Conservation (phyloP, 192 early-diverging fungal genomes). For the Coemansia sp. region DNA sequence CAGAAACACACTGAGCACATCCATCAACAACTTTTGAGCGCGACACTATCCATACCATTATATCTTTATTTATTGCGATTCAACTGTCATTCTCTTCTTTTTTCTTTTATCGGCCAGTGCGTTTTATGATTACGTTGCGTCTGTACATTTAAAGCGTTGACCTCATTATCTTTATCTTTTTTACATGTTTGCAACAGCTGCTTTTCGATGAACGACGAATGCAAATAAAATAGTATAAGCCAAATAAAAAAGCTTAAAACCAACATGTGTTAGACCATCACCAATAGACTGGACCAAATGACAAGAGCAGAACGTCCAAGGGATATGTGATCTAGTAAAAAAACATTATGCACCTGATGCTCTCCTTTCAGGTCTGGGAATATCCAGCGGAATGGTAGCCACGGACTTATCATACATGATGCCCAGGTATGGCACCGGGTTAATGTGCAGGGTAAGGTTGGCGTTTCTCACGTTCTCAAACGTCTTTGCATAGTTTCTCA, state of each 20-base stretch:
- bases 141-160: neutral
- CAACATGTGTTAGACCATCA: too few relatives aligned
- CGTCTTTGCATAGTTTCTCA: slow-evolving; percentile 42
- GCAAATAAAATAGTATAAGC: slow-evolving; percentile 2
- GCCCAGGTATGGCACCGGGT: slow-evolving; percentile 54
- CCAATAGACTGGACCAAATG: too few relatives aligned
- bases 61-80: neutral
- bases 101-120: slow-evolving; percentile 3
- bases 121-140: neutral
- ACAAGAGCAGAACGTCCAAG: neutral
- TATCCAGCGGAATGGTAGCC: slow-evolving; percentile 32
- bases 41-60: neutral
- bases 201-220: neutral
- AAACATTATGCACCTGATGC: neutral
- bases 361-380: slow-evolving; percentile 21
- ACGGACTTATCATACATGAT: slow-evolving; percentile 51
- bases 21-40: slow-evolving; percentile 34
- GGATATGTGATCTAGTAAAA: neutral
- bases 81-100: neutral
- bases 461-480: slow-evolving; percentile 41
- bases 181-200: neutral
- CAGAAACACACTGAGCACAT: slow-evolving; percentile 29
- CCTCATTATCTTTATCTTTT: too few relatives aligned
- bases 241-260: too few relatives aligned
- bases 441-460: slow-evolving; percentile 49